Evolutionary conservation across 495 filamentous ascomycete species (phyloP).

Genomic region (Penicillium cinerascens): DNA sequence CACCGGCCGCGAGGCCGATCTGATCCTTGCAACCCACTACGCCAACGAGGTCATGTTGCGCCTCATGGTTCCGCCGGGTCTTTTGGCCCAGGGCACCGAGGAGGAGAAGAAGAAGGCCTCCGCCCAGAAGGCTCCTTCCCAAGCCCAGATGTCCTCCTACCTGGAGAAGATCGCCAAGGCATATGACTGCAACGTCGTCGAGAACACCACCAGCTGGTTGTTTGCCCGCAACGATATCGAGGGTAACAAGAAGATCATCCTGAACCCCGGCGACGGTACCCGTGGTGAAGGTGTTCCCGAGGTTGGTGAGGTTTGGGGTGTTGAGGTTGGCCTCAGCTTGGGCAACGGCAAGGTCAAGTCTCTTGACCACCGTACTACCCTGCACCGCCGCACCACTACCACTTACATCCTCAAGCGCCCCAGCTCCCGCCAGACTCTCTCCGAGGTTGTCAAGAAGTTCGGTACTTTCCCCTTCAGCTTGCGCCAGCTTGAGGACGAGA

Average conservation of each 20-base stretch:
- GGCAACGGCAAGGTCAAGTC: constrained; percentile 93
- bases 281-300: constrained; percentile 91
- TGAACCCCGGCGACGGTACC: constrained; percentile 76
- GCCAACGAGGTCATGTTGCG: constrained; percentile 92
- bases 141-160: constrained; percentile 77
- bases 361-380: constrained; percentile 77
- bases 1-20: constrained; percentile 73
- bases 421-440: constrained; percentile 83
- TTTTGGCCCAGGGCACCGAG: constrained; percentile 77
- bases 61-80: constrained; percentile 83
- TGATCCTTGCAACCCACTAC: constrained; percentile 88
- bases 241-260: constrained; percentile 95
- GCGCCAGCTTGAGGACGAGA: constrained; percentile 94
- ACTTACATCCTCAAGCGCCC: constrained; percentile 90
- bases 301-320: constrained; percentile 94
- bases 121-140: constrained; percentile 71
- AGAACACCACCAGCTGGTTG: constrained; percentile 95
- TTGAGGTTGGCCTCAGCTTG: constrained; percentile 88
- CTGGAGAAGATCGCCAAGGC: constrained; percentile 88
- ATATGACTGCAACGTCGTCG: constrained; percentile 90
- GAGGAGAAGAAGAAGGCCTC: constrained; percentile 94
- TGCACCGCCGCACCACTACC: constrained; percentile 87
- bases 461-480: constrained; percentile 96
- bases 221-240: constrained; percentile 98
- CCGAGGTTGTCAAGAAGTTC: constrained; percentile 94